A percentile compares a stretch with the other conserved stretches of the same genome.
phyloP scores from a whole-genome alignment of 306 rosid species.

The Malus asiatica region DNA sequence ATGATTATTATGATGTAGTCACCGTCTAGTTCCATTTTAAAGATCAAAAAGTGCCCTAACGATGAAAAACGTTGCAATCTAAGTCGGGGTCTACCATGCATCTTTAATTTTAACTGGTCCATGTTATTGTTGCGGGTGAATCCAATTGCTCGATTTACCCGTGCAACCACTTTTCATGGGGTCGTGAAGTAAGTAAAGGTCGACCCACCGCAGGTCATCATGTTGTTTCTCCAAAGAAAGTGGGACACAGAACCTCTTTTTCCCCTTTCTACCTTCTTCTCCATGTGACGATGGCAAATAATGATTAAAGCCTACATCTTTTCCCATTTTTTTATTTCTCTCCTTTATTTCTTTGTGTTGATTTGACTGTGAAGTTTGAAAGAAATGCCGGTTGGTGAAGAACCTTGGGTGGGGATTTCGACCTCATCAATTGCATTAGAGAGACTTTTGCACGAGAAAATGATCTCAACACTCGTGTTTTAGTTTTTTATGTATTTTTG shows the following conservation, averaged over 20 bases:
- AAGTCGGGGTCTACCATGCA: not conserved
- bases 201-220: conserved; percentile 49
- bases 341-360: not conserved
- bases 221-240: conserved; percentile 18
- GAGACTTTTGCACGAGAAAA: too few relatives aligned
- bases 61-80: not conserved
- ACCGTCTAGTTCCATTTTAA: too few relatives aligned
- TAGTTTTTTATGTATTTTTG: not conserved
- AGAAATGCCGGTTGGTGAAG: conserved; percentile 9
- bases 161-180: conserved; percentile 35
- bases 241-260: not conserved
- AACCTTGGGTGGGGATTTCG: not conserved
- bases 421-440: not conserved
- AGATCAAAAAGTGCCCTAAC: not conserved
- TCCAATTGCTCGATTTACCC: not conserved
- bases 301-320: conserved; percentile 29
- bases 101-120: not conserved
- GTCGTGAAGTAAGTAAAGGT: conserved; percentile 20
- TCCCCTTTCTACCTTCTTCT: conserved; percentile 33
- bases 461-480: too few relatives aligned
- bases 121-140: not conserved
- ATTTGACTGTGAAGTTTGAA: conserved; percentile 7
- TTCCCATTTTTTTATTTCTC: not conserved
- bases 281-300: conserved; percentile 18
- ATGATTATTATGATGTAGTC: too few relatives aligned